Evolutionary conservation across 371 early-diverging fungal genomes (phyloP).

Genomic region (Gilbertella persicaria): DNA sequence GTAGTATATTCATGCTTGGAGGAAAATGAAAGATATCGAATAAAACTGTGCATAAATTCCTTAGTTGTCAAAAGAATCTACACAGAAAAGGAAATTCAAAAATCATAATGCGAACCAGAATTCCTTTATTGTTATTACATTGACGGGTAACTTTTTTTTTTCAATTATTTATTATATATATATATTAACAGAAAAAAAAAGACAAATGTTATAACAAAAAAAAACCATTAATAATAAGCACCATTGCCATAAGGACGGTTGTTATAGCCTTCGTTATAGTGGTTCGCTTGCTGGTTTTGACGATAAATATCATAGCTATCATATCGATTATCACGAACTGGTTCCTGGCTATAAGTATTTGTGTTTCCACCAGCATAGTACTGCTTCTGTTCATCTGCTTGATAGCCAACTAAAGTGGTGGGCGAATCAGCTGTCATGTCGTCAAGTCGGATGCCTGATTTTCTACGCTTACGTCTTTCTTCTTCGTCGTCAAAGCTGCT

Average conservation of each 20-base stretch:
- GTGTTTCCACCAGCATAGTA: slow-evolving; percentile 4
- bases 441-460: slow-evolving; percentile 49
- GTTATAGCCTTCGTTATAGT: slow-evolving; percentile 14
- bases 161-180: no score
- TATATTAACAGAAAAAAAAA: neutral
- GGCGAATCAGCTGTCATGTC: slow-evolving; percentile 43
- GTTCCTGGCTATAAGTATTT: neutral
- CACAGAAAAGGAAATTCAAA: no score
- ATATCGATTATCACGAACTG: slow-evolving; percentile 16
- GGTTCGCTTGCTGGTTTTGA: slow-evolving; percentile 11
- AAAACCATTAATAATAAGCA: slow-evolving; percentile 9
- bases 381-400: slow-evolving; percentile 20
- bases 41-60: no score
- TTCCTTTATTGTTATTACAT: no score
- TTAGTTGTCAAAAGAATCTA: no score
- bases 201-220: neutral
- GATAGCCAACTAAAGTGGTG: slow-evolving; percentile 21
- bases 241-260: slow-evolving; percentile 10
- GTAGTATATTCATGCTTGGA: no score
- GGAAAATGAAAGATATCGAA: no score
- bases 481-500: slow-evolving; percentile 29
- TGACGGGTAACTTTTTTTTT: no score
- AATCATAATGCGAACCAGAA: no score
- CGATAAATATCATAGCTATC: slow-evolving; percentile 28
- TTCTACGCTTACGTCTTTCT: slow-evolving; percentile 46